A percentile compares a stretch with the other conserved stretches of the same genome.
Conservation (phyloP, 139 green algal genomes). For the Desmodesmus armatus region DNA sequence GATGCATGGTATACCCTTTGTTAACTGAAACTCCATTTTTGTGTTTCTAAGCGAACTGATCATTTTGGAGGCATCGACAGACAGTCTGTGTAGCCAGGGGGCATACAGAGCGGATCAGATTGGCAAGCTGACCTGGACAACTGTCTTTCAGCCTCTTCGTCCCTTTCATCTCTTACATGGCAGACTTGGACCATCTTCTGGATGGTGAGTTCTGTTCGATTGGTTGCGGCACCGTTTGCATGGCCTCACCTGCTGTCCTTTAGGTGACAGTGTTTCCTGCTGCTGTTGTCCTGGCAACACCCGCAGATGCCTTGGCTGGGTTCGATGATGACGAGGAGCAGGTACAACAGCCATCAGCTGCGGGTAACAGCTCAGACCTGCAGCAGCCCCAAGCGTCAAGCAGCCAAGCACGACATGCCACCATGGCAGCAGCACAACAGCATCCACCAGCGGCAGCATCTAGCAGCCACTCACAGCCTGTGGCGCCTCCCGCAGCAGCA, state of each 20-base stretch:
- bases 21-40: too few species aligned
- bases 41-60: too few species aligned
- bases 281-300: background rate
- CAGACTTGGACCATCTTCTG: slow-evolving; percentile 25
- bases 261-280: too few species aligned
- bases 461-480: background rate
- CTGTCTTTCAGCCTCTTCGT: too few species aligned
- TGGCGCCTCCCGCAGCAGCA: slow-evolving; percentile 12
- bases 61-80: too few species aligned
- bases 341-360: background rate
- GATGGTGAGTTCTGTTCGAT: slow-evolving; percentile 17
- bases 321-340: slow-evolving; percentile 52
- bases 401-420: background rate
- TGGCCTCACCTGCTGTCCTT: too few species aligned
- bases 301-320: slow-evolving; percentile 41
- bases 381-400: background rate
- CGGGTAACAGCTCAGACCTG: background rate
- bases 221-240: background rate
- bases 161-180: too few species aligned
- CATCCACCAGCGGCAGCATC: slow-evolving; percentile 7
- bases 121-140: too few species aligned
- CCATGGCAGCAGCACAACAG: background rate
- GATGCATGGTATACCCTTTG: too few species aligned
- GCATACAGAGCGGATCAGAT: too few species aligned
- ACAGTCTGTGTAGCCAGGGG: too few species aligned